Base-by-base conservation (phyloP, 73 alveolate genomes). In the Blepharisma stoltei region DNA sequence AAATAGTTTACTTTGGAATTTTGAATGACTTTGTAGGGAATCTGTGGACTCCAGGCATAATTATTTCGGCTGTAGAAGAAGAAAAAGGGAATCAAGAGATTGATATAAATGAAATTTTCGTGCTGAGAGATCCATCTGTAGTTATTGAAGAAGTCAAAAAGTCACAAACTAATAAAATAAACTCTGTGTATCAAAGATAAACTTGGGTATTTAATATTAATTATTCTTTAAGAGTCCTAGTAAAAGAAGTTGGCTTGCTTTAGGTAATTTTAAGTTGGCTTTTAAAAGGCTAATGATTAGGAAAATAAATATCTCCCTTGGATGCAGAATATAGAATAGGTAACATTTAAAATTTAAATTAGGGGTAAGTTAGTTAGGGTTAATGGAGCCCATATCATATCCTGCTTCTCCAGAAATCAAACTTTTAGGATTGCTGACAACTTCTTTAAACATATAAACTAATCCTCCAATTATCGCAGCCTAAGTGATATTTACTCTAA, bases 1-100 rank as follows among this genome's bases (percentile, higher is more conserved):
- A 60, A 60, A 60, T 14, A 9, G 46, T 60, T 20, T 60, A 60
- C 23, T 60, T 60, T 5, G 18, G 23, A 9, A 60, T 60, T 8
- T 25, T 60, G 23, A 60, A 60, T 25, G 73, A 60, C 5, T 60
- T 60, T 60, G 73, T 60, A 38, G 73, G 48, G 47, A 25, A 60
- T 20, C 38, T 60, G n/a, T 60, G 73, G 73, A 14, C 23, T 60
- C 46, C 14, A 60, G 73, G 73, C 5, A 8, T 60, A 18, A 38
- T 60, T 60, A n/a, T 14, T 0, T 14, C 46, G 2, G 14, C 23
- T 25, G 2, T 60, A 1, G 23, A 52, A 52, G 66, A 52, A 52
- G 66, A 52, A 20, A 11, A 20, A 20, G 45, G 23, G 14, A 11
- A 18, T 8, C 14, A 25, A 14, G 49, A n/a, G 18, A 9, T 25